Evolutionary conservation across 2,329 filamentous ascomycete genomes (phyloP).

Genomic region (Thyridium curvatum): DNA sequence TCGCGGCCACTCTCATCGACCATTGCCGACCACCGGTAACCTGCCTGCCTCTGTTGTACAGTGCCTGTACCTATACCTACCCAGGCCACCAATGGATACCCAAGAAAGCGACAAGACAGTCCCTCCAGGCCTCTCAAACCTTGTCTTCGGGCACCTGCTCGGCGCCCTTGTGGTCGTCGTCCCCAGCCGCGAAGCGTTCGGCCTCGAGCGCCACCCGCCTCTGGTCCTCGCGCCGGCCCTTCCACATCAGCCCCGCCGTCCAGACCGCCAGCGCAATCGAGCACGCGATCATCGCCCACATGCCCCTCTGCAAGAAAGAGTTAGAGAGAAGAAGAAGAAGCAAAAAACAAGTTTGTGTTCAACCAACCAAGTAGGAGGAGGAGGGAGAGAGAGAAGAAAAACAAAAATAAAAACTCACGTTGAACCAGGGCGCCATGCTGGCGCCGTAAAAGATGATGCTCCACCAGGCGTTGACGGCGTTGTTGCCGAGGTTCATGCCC

Average conservation of each 20-base stretch:
- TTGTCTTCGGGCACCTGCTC: no score
- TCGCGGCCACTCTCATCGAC: no score
- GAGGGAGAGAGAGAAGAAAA: not conserved
- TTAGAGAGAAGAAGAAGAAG: constrained; percentile 4
- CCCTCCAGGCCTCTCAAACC: no score
- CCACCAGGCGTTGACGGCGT: constrained; percentile 69
- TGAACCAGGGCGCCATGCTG: constrained; percentile 60
- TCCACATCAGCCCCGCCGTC: constrained; percentile 46
- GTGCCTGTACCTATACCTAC: no score
- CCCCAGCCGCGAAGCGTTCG: no score
- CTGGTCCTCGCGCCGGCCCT: constrained; percentile 19
- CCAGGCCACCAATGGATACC: no score
- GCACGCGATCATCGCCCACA: constrained; percentile 67
- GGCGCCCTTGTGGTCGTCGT: no score
- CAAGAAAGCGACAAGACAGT: no score
- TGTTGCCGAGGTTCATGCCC: constrained; percentile 65
- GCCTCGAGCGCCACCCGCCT: not conserved
- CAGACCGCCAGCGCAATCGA: constrained; percentile 54
- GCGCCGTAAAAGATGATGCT: constrained; percentile 65
- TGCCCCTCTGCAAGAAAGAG: constrained; percentile 42
- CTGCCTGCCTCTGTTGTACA: no score
- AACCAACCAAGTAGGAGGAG: constrained; percentile 4
- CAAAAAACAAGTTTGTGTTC: constrained; percentile 4
- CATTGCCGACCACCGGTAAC: no score
- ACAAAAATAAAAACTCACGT: constrained; percentile 39